phyloP scores from a whole-genome alignment of 2,329 filamentous ascomycete species.

The Seiridium cupressi region DNA sequence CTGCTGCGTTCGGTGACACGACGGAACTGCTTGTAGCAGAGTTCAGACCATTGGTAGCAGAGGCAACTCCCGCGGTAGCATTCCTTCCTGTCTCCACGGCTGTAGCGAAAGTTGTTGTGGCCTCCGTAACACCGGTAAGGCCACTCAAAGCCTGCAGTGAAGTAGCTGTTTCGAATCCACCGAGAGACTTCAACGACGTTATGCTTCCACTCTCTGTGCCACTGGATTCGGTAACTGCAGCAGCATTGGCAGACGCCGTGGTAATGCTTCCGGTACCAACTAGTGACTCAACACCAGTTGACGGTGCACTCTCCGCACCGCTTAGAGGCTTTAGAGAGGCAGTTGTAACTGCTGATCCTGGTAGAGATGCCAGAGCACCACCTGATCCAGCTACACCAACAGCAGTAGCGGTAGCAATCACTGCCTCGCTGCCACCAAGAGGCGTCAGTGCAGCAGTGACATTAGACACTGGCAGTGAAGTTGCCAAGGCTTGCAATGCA shows the following conservation, averaged over 20 bases:
- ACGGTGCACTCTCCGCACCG: not conserved
- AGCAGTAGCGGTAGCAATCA: not conserved
- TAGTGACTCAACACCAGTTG: not conserved
- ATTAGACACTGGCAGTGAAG: not conserved
- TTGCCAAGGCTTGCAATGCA: not conserved
- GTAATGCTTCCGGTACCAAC: not conserved
- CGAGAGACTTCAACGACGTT: not conserved
- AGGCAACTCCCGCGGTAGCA: not conserved
- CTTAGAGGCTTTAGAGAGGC: not conserved
- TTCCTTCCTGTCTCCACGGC: not conserved
- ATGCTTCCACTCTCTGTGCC: not conserved
- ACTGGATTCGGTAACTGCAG: not conserved
- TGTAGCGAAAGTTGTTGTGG: not conserved
- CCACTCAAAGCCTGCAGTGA: slow-evolving; percentile 1
- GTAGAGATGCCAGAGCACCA: not conserved
- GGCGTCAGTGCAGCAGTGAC: not conserved
- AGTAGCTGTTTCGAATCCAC: not conserved
- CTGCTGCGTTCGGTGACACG: not conserved
- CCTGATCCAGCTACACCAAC: not conserved
- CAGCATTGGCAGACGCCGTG: not conserved
- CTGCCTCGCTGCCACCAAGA: not conserved
- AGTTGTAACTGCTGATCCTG: not conserved
- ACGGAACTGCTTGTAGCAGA: not conserved
- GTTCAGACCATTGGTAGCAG: not conserved
- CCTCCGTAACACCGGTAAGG: not conserved